A percentile compares a stretch with the other conserved stretches of the same genome.
These are phyloP conservation scores for Trichoderma sp. DNA, from an alignment of 2,329 filamentous ascomycete species.

Conservation along the genomic window DNA sequence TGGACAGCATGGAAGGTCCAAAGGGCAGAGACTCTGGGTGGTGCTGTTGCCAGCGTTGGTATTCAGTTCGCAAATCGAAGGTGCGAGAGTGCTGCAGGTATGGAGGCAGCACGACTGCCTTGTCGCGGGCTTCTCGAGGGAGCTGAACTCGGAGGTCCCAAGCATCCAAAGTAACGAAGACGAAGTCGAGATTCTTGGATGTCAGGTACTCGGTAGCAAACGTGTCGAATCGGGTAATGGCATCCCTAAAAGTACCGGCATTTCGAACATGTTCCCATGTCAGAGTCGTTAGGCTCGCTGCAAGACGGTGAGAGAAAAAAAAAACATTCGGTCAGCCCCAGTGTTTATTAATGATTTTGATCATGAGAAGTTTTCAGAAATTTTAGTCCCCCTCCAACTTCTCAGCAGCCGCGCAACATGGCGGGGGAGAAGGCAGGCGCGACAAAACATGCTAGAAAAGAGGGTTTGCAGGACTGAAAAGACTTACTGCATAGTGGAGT, in stretches of 20 bases:
- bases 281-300: conserved; percentile 94
- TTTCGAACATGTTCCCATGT: conserved; percentile 99
- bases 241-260: conserved; percentile 95
- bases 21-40: conserved; percentile 97
- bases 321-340: conserved; percentile 32
- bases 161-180: conserved; percentile 96
- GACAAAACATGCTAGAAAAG: conserved; percentile 7
- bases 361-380: conserved; percentile 22
- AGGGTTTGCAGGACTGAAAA: conserved; percentile 12
- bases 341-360: conserved; percentile 21
- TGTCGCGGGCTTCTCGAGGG: conserved; percentile 95
- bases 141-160: conserved; percentile 99
- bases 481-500: conserved; percentile 97
- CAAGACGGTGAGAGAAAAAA: conserved; percentile 35
- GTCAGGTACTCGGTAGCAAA: conserved; percentile 92
- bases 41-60: conserved; percentile 97
- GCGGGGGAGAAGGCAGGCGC: conserved; percentile 6
- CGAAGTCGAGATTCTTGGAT: conserved; percentile 91
- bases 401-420: conserved; percentile 16
- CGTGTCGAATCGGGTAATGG: conserved; percentile 90
- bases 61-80: conserved; percentile 95
- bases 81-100: conserved; percentile 98
- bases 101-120: conserved; percentile 92
- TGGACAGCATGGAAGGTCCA: conserved; percentile 90
- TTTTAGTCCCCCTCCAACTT: conserved; percentile 18